A percentile compares a stretch with the other conserved stretches of the same genome.
phyloP scores from a whole-genome alignment of 108 stramenopile species.

The Epipyxis sp. region DNA sequence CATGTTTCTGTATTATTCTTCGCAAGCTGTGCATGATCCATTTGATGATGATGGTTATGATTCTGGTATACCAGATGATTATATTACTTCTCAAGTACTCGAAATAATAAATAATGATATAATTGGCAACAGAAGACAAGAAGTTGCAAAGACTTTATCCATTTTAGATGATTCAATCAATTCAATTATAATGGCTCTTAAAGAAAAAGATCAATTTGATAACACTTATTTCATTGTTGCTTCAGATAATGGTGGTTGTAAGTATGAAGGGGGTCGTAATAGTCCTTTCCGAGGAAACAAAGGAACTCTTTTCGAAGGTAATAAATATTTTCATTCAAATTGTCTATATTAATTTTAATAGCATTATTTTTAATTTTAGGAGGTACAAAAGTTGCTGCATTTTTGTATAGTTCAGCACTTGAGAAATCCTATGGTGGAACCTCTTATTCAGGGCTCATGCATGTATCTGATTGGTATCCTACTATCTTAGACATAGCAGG shows the following conservation, averaged over 20 bases:
- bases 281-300: slow-evolving; percentile 30
- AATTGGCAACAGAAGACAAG: slow-evolving; percentile 46
- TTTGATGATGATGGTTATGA: slow-evolving; percentile 44
- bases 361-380: too few species aligned
- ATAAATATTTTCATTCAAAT: too few species aligned
- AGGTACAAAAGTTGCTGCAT: slow-evolving; percentile 25
- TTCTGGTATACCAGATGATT: too few species aligned
- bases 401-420: slow-evolving; percentile 2
- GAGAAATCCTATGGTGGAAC: not conserved
- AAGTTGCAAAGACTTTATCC: not conserved
- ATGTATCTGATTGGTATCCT: slow-evolving; percentile 37
- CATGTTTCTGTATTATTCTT: slow-evolving; percentile 25
- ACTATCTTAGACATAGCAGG: not conserved
- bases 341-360: too few species aligned
- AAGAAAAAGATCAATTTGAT: slow-evolving; percentile 31
- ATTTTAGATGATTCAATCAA: slow-evolving; percentile 6
- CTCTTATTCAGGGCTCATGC: slow-evolving; percentile 27
- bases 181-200: not conserved
- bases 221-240: slow-evolving; percentile 39
- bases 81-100: slow-evolving; percentile 23
- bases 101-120: slow-evolving; percentile 36
- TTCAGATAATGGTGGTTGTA: slow-evolving; percentile 43
- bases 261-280: slow-evolving; percentile 27
- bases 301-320: slow-evolving; percentile 26
- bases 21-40: slow-evolving; percentile 22